Conservation (phyloP, 2,329 filamentous ascomycete species). For the Herpotrichia juniperi region DNA sequence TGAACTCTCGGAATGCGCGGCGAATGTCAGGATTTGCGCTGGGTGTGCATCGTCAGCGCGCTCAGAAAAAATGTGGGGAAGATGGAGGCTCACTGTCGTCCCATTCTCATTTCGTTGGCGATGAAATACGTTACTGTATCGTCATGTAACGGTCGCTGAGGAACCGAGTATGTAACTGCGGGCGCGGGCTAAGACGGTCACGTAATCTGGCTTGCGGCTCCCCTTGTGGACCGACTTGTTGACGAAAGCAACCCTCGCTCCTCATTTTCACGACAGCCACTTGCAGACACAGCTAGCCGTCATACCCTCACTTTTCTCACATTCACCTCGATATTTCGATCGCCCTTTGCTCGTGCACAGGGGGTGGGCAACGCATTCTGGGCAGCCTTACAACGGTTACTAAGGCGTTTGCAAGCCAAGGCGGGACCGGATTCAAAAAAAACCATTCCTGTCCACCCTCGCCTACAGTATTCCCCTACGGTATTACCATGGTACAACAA, state of each 20-base stretch:
- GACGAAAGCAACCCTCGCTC: too few species aligned
- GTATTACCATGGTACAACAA: background rate
- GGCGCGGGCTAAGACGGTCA: background rate
- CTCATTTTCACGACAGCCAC: too few species aligned
- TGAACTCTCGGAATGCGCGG: conserved; percentile 48
- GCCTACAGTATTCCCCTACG: conserved; percentile 3
- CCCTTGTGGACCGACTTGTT: too few species aligned
- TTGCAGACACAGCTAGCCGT: too few species aligned
- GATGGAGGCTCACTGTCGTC: conserved; percentile 2
- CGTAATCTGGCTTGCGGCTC: too few species aligned
- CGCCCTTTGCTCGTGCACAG: too few species aligned
- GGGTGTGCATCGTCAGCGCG: conserved; percentile 25
- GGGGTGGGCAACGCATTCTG: too few species aligned
- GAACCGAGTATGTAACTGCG: conserved; percentile 1
- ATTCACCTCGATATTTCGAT: too few species aligned
- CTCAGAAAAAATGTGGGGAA: background rate
- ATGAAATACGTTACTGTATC: conserved; percentile 23
- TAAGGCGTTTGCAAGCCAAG: background rate
- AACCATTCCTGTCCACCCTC: background rate
- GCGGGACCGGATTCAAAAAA: conserved; percentile 7
- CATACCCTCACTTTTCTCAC: too few species aligned
- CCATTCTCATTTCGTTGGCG: background rate
- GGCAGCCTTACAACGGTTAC: too few species aligned
- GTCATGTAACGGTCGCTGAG: conserved; percentile 9
- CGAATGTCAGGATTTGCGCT: conserved; percentile 52